Conservation (phyloP, 768 basidiomycete genomes). For the Boletus patriciae region DNA sequence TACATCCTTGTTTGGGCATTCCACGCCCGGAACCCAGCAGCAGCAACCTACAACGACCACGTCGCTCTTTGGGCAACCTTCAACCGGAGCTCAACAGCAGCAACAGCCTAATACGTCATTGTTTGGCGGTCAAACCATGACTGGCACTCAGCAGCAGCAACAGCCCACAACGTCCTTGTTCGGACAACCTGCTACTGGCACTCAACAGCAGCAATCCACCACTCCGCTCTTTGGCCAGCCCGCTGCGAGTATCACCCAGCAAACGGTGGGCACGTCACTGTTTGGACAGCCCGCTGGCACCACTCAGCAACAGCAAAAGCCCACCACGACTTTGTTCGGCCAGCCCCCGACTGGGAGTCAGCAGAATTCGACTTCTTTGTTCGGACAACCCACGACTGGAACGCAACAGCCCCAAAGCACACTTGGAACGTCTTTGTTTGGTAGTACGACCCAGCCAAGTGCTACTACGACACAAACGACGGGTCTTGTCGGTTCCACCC, state of each 20-base stretch:
- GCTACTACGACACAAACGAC: constrained; percentile 7
- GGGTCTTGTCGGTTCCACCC: constrained; percentile 15
- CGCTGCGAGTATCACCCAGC: no score
- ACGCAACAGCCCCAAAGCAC: constrained; percentile 32
- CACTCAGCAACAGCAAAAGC: constrained; percentile 23
- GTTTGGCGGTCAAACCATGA: constrained; percentile 22
- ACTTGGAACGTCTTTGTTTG: constrained; percentile 36
- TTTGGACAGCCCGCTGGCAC: constrained; percentile 37
- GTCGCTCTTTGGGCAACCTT: constrained; percentile 19
- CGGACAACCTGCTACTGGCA: constrained; percentile 29
- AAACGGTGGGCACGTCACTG: constrained; percentile 23
- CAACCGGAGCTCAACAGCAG: constrained; percentile 31
- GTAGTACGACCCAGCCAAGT: constrained; percentile 11
- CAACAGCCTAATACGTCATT: constrained; percentile 21
- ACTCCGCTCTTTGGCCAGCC: constrained; percentile 31
- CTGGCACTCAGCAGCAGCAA: constrained; percentile 13
- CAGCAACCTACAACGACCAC: constrained; percentile 18
- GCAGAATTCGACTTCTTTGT: constrained; percentile 15
- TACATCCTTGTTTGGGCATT: constrained; percentile 20
- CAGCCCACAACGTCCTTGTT: constrained; percentile 11
- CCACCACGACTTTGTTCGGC: constrained; percentile 29
- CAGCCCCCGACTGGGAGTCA: constrained; percentile 35
- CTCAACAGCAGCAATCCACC: constrained; percentile 35
- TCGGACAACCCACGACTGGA: constrained; percentile 29
- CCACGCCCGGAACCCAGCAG: constrained; percentile 24